Evolutionary conservation across 371 early-diverging fungal species (phyloP).

Genomic region (Mortierella sp.): DNA sequence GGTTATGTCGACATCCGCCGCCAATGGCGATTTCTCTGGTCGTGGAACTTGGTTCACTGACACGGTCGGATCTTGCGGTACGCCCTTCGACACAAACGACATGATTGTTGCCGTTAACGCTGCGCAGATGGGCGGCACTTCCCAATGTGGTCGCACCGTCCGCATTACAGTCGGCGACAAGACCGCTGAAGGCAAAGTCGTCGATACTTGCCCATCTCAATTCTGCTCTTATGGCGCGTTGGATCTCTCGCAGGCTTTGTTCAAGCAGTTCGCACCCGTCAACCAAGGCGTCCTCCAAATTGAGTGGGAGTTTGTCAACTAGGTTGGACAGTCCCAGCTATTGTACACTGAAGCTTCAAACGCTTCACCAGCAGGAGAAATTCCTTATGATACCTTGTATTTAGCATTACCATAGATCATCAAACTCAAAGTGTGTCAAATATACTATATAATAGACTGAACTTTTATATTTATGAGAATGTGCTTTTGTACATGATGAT

Average conservation of each 20-base stretch:
- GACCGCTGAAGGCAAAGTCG: conserved; percentile 20
- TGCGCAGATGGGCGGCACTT: conserved; percentile 26
- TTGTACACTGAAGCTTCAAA: not conserved
- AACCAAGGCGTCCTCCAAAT: conserved; percentile 32
- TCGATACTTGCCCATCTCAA: conserved; percentile 49
- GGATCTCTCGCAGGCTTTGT: conserved; percentile 50
- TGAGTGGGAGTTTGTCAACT: conserved; percentile 37
- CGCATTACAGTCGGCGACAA: conserved; percentile 27
- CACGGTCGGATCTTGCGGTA: conserved; percentile 31
- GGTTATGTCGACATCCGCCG: not conserved
- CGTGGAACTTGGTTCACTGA: conserved; percentile 56
- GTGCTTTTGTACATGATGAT: no score
- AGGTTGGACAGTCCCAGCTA: not conserved
- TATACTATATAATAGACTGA: not conserved
- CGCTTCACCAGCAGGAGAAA: not conserved
- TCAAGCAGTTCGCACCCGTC: conserved; percentile 41
- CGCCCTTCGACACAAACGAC: conserved; percentile 37
- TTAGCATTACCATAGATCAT: not conserved
- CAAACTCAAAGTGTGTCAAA: not conserved
- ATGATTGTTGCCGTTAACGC: conserved; percentile 55
- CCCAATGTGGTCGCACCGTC: conserved; percentile 37
- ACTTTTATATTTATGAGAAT: no score
- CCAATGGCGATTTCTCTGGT: conserved; percentile 19
- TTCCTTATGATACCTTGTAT: not conserved
- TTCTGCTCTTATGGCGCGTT: conserved; percentile 33